These are phyloP conservation scores for Russula emetica DNA, from an alignment of 768 basidiomycete genomes.

Conservation along the genomic window DNA sequence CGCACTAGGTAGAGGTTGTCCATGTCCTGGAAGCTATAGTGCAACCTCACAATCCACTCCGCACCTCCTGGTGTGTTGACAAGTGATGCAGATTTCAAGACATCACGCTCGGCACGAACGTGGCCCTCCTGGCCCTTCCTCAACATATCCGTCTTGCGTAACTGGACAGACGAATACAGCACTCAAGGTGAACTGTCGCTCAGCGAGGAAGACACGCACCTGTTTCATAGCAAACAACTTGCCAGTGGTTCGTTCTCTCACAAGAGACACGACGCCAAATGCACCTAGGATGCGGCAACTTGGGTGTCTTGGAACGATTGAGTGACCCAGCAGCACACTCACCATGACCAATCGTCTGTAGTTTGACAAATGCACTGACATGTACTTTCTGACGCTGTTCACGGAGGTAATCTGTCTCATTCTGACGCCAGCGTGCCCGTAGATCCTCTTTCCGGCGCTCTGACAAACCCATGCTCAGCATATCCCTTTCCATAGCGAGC, in stretches of 20 bases:
- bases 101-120: conserved; percentile 90
- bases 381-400: conserved; percentile 80
- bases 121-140: conserved; percentile 97
- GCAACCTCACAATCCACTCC: conserved; percentile 91
- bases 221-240: conserved; percentile 96
- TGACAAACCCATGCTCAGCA: conserved; percentile 65
- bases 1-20: conserved; percentile 92
- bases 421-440: conserved; percentile 73
- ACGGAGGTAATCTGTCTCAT: conserved; percentile 87
- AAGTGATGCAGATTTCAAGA: conserved; percentile 85
- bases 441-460: conserved; percentile 68
- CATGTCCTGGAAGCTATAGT: conserved; percentile 93
- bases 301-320: conserved; percentile 20
- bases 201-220: conserved; percentile 41
- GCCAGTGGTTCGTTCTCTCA: conserved; percentile 74
- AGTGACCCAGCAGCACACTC: conserved; percentile 29
- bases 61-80: conserved; percentile 68
- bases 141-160: conserved; percentile 88
- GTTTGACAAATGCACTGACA: conserved; percentile 77
- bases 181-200: conserved; percentile 24
- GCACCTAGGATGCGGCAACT: conserved; percentile 55
- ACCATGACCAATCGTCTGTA: conserved; percentile 96
- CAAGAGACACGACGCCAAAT: conserved; percentile 93
- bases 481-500: conserved; percentile 83
- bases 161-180: conserved; percentile 39